Base-by-base conservation (phyloP, 148 eudicot species). In the Agrostemma githago region DNA sequence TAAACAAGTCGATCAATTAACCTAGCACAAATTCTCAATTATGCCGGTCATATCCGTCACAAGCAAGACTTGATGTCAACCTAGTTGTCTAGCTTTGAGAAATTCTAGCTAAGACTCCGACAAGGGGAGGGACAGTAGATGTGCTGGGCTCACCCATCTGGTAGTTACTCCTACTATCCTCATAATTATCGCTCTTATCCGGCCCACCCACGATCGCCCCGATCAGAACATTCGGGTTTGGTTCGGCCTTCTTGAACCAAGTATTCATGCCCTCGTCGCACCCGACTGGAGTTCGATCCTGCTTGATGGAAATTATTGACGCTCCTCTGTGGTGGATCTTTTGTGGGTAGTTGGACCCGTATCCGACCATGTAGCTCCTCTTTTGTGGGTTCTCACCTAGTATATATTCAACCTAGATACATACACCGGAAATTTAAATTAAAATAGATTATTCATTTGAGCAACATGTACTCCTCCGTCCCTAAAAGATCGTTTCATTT, bases 151-250 rank as follows among this genome's bases (percentile, higher is more conserved):
- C 89, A 38, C 78, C 76, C 62, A 75, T 69, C 73, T 79, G 64
- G 51, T 43, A 88, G 54, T 84, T 72, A 8, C 12, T 53, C 60
- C 91, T 78, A 5, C 62, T 63, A 65, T 88, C 89, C 6, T 2
- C 40, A 56, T 80, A 88, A 4, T 81, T 56, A 39, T 88, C 91
- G 17, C 38, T 77, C 4, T 57, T 66, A 46, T 83, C 88, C 5
- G 91, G 91, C 6, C 91, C 91, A 2, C 91, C 91, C 4, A 88
- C 91, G 12, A 88, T 65, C 8, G 86, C 83, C 16, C 91, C 89
- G 0, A 43, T 75, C 16, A 88, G 66, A 8, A 84, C 79, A 78
- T 88, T 88, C 11, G 91, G 91, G 81, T 88, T 81, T 0, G 78
- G 79, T 20, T 71, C 66, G 0, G 54, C 4, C 21, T 26, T 84